Conservation (phyloP, 2,329 filamentous ascomycete genomes). For the Claviceps africana region DNA sequence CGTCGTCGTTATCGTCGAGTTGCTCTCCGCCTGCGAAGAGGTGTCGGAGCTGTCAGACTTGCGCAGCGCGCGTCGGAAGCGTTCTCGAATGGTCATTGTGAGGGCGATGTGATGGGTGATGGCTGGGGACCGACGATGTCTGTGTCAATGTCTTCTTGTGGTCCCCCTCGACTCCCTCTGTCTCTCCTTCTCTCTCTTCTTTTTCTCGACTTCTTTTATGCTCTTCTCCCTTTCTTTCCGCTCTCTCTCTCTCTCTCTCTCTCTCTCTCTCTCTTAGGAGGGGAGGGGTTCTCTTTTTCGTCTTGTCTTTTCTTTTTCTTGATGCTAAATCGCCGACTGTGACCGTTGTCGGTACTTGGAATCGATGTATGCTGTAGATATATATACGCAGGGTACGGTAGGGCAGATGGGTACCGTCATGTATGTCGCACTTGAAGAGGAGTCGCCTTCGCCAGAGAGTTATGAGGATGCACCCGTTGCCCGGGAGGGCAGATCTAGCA, state of each 20-base stretch:
- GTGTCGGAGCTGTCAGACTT: conserved; percentile 18
- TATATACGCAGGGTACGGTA: neutral
- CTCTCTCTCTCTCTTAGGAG: no score
- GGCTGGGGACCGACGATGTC: neutral
- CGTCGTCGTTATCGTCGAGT: conserved; percentile 15
- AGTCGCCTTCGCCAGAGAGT: neutral
- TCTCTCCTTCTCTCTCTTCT: no score
- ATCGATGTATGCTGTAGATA: neutral
- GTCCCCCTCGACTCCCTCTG: no score
- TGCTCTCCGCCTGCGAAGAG: conserved; percentile 19
- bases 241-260: neutral
- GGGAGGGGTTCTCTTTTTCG: no score
- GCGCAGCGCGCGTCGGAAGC: conserved; percentile 27
- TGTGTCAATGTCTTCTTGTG: neutral
- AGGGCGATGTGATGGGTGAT: neutral
- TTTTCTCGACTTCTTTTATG: no score
- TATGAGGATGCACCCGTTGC: neutral
- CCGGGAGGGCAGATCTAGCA: conserved; percentile 1
- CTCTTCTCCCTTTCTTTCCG: neutral
- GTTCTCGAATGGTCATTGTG: conserved; percentile 28
- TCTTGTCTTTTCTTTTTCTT: neutral
- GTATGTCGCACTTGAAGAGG: conserved; percentile 1
- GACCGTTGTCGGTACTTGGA: neutral
- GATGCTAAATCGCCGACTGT: neutral
- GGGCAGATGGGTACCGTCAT: no score